Conservation (phyloP, 163 green algal species). For the Prototheca cutis region DNA sequence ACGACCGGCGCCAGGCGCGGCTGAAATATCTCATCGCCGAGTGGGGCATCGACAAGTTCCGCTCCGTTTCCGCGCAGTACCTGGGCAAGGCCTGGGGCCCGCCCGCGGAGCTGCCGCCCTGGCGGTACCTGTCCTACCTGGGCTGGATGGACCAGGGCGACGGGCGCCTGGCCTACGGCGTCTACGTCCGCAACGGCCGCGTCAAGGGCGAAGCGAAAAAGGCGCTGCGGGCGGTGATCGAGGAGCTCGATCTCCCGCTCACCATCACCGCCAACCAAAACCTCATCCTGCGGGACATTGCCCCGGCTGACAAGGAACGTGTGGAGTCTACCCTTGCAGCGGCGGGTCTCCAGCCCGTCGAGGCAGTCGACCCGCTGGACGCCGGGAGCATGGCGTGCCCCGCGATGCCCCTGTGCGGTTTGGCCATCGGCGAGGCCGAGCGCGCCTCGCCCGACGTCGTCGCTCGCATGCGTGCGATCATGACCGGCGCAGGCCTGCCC, state of each 20-base stretch:
- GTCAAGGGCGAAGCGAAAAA: conserved; percentile 95
- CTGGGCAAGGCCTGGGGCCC: conserved; percentile 66
- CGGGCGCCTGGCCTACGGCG: conserved; percentile 78
- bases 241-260: conserved; percentile 85
- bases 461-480: conserved; percentile 57
- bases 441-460: conserved; percentile 86
- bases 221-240: conserved; percentile 83
- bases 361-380: conserved; percentile 50
- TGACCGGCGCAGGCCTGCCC: conserved; percentile 38
- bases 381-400: conserved; percentile 91
- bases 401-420: conserved; percentile 91
- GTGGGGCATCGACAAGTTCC: conserved; percentile 80
- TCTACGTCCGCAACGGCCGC: conserved; percentile 88
- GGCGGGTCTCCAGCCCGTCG: conserved; percentile 4
- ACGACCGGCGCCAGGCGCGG: conserved; percentile 84
- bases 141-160: conserved; percentile 96
- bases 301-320: conserved; percentile 73
- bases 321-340: conserved; percentile 54
- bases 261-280: conserved; percentile 94
- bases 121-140: conserved; percentile 91
- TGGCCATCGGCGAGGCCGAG: conserved; percentile 96
- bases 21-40: conserved; percentile 97
- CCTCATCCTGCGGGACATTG: conserved; percentile 87
- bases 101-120: conserved; percentile 78
- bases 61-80: conserved; percentile 92